A percentile compares a stretch with the other conserved stretches of the same genome.
These are phyloP conservation scores for Fraxinus xanthoxyloides DNA, from an alignment of 305 asterid genomes.

Conservation along the genomic window DNA sequence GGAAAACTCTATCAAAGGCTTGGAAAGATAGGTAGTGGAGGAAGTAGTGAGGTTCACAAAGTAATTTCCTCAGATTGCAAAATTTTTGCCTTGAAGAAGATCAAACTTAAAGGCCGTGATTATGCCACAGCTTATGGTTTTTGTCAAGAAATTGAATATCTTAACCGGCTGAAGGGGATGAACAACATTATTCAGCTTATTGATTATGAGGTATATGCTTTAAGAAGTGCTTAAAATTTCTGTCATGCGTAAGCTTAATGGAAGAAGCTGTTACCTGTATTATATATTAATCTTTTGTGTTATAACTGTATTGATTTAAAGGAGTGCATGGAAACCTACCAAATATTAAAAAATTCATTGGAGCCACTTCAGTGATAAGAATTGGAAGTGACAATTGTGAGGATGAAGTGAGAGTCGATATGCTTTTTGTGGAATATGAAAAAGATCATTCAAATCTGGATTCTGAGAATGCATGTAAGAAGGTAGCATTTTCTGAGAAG, in stretches of 20 bases:
- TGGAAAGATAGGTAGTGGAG: slow-evolving; percentile 99
- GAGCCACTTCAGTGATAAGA: background rate
- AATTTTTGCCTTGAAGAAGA: slow-evolving; percentile 88
- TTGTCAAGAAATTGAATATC: slow-evolving; percentile 89
- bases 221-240: slow-evolving; percentile 14
- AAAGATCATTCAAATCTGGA: background rate
- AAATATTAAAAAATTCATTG: background rate
- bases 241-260: background rate
- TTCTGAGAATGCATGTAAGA: background rate
- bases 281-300: background rate
- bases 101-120: slow-evolving; percentile 96
- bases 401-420: background rate
- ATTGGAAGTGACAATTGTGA: background rate
- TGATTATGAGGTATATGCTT: slow-evolving; percentile 78
- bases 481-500: background rate
- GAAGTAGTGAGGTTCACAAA: slow-evolving; percentile 97
- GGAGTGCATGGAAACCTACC: background rate
- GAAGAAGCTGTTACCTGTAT: background rate
- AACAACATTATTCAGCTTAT: slow-evolving; percentile 86
- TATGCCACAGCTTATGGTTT: slow-evolving; percentile 94
- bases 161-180: slow-evolving; percentile 77
- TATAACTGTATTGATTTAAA: background rate
- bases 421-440: background rate
- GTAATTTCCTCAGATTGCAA: slow-evolving; percentile 89
- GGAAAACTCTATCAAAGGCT: slow-evolving; percentile 95